A percentile compares a stretch with the other conserved stretches of the same genome.
These are phyloP conservation scores for Plasmodium sp. DNA, from an alignment of 169 alveolate species.

Conservation along the genomic window DNA sequence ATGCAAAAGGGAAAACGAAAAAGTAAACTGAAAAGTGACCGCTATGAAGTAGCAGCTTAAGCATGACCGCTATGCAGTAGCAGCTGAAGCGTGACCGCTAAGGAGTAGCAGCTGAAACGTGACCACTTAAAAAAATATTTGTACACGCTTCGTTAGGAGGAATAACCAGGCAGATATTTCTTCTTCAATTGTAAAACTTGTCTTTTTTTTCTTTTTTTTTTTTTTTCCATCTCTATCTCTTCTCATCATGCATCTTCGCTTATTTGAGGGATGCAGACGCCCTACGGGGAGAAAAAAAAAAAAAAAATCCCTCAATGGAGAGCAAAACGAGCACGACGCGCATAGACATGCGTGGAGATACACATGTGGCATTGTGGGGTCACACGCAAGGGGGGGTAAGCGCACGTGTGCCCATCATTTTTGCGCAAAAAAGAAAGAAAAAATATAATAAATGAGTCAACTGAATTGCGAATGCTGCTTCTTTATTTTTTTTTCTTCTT, in stretches of 20 bases:
- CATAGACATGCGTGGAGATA: constrained; percentile 18
- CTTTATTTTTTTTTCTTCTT: background rate
- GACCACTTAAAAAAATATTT: background rate
- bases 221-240: background rate
- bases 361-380: background rate
- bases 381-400: background rate
- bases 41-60: background rate
- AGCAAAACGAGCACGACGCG: background rate
- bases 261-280: constrained; percentile 66
- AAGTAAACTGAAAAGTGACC: background rate
- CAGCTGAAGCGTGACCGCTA: background rate
- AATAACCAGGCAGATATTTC: background rate
- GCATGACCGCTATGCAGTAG: background rate
- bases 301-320: background rate
- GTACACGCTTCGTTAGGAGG: background rate
- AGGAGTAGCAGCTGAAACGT: background rate
- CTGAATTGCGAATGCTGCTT: background rate
- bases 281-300: constrained; percentile 21
- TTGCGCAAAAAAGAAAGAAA: background rate
- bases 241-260: background rate
- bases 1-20: background rate
- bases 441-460: background rate
- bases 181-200: background rate
- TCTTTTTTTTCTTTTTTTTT: constrained; percentile 26
- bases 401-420: background rate